These are phyloP conservation scores for Astraeus odoratus DNA, from an alignment of 768 basidiomycete species.

Conservation along the genomic window DNA sequence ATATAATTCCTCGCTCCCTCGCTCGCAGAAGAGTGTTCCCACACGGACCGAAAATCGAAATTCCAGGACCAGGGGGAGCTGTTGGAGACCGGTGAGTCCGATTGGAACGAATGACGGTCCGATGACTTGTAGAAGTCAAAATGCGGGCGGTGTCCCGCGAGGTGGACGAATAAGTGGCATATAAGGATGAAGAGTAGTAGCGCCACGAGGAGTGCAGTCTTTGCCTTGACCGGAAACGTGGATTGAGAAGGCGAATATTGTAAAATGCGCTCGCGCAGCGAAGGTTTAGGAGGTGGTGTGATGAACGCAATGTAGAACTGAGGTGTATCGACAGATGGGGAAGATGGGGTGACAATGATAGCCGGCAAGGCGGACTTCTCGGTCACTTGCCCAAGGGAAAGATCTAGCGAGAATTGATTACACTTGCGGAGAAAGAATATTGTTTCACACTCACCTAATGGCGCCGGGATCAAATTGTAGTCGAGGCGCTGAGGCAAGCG, in stretches of 20 bases:
- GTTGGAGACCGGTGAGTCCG: constrained; percentile 11
- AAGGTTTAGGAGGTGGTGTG: constrained; percentile 49
- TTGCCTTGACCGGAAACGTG: constrained; percentile 31
- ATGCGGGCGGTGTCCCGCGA: constrained; percentile 48
- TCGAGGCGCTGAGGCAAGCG: constrained; percentile 69
- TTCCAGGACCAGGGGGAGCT: constrained; percentile 16
- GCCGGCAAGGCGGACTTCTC: constrained; percentile 72
- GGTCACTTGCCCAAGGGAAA: constrained; percentile 51
- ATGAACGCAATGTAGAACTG: constrained; percentile 79
- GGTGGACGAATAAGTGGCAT: constrained; percentile 51
- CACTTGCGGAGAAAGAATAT: not conserved
- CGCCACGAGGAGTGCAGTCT: constrained; percentile 45
- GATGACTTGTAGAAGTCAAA: constrained; percentile 39
- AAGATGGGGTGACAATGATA: constrained; percentile 79
- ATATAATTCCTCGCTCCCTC: constrained; percentile 21
- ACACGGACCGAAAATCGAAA: constrained; percentile 20
- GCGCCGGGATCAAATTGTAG: constrained; percentile 69
- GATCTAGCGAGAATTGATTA: constrained; percentile 35
- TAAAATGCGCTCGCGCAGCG: constrained; percentile 49
- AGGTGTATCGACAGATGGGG: constrained; percentile 45
- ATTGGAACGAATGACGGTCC: constrained; percentile 7
- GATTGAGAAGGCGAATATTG: constrained; percentile 27
- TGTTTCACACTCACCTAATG: constrained; percentile 48
- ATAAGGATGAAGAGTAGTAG: constrained; percentile 45
- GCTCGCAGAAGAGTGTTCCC: constrained; percentile 13